These are phyloP conservation scores for Penicillium goetzii DNA, from an alignment of 495 filamentous ascomycete genomes.

Conservation along the genomic window DNA sequence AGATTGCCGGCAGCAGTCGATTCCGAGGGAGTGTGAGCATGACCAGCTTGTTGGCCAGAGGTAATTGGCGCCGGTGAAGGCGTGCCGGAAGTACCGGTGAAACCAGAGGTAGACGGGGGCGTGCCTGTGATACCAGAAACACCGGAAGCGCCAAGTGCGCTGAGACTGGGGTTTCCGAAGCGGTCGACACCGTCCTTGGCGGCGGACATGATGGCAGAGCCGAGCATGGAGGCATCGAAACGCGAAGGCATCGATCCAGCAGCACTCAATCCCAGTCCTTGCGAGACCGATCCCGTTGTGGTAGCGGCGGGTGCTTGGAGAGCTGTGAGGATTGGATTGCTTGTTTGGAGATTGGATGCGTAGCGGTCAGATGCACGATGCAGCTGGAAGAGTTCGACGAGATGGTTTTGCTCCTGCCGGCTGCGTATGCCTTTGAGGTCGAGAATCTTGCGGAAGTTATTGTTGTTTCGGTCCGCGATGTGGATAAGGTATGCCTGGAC, in stretches of 20 bases:
- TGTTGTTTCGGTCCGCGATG: conserved; percentile 85
- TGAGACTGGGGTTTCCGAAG: conserved; percentile 64
- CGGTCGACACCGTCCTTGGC: conserved; percentile 90
- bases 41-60: conserved; percentile 24
- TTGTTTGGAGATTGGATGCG: conserved; percentile 46
- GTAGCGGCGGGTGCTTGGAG: conserved; percentile 46
- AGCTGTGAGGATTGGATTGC: conserved; percentile 47
- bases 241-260: conserved; percentile 54
- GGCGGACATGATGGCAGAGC: conserved; percentile 73
- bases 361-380: conserved; percentile 68
- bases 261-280: conserved; percentile 44
- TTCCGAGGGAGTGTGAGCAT: conserved; percentile 26
- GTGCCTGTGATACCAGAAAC: conserved; percentile 28
- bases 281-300: conserved; percentile 44
- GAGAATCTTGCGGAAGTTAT: conserved; percentile 95
- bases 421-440: conserved; percentile 85
- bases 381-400: conserved; percentile 87
- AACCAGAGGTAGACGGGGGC: conserved; percentile 18
- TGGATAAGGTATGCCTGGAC: conserved; percentile 97
- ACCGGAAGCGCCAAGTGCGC: conserved; percentile 29
- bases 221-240: conserved; percentile 78
- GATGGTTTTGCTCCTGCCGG: conserved; percentile 76
- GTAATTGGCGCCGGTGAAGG: conserved; percentile 26
- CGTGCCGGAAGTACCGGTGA: conserved; percentile 25
- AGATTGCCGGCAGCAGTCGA: conserved; percentile 59